A percentile compares a stretch with the other conserved stretches of the same genome.
These are phyloP conservation scores for Chaetomiaceae sp. DNA, from an alignment of 2,329 filamentous ascomycete species.

Conservation along the genomic window DNA sequence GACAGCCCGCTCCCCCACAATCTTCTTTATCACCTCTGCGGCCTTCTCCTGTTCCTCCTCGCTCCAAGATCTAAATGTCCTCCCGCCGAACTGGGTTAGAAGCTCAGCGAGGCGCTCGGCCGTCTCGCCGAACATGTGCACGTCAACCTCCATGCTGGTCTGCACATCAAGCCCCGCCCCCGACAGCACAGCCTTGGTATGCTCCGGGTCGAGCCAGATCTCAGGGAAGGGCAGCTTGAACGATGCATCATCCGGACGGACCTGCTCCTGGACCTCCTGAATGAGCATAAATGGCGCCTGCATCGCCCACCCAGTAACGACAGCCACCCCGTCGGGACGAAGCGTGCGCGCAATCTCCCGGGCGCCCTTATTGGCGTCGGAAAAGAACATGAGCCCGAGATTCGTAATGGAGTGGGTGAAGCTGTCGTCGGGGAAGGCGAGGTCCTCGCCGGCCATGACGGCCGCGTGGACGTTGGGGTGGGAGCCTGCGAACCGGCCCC, in stretches of 20 bases:
- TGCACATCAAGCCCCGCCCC: not conserved
- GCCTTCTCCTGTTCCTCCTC: slow-evolving; percentile 2
- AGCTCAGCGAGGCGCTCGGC: not conserved
- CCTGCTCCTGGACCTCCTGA: not conserved
- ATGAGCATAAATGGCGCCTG: not conserved
- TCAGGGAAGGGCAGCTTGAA: not conserved
- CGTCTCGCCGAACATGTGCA: not conserved
- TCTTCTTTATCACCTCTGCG: not conserved
- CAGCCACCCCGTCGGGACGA: not conserved
- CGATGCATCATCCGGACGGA: not conserved
- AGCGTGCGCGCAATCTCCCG: not conserved
- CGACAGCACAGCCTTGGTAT: not conserved
- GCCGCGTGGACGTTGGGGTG: not conserved
- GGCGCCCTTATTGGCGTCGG: not conserved
- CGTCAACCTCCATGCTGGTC: not conserved
- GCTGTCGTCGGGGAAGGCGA: not conserved
- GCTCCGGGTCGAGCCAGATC: not conserved
- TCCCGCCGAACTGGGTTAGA: not conserved
- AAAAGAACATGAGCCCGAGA: not conserved
- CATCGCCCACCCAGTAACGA: not conserved
- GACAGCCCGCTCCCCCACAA: slow-evolving; percentile 2
- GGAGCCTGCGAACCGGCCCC: not conserved
- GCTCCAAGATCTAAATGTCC: not conserved
- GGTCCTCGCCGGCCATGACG: not conserved
- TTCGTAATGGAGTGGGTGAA: slow-evolving; percentile 5